phyloP scores from a whole-genome alignment of 73 alveolate genomes.

The Tetrahymena thermophila region DNA sequence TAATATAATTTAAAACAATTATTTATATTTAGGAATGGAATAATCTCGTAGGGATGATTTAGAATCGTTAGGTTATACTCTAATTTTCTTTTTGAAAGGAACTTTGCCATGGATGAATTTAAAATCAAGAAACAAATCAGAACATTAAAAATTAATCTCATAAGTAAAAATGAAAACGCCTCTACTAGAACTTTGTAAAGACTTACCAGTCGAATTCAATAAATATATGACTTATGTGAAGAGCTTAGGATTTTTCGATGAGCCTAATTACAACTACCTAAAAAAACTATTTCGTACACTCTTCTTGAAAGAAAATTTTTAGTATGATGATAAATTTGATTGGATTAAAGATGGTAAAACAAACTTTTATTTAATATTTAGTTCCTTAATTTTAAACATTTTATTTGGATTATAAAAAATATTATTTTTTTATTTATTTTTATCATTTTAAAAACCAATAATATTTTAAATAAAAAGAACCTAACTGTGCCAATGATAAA shows the following conservation, averaged over 20 bases:
- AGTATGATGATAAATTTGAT: neutral
- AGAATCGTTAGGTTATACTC: constrained; percentile 57
- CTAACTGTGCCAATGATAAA: neutral
- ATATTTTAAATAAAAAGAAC: neutral
- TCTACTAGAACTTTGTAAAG: neutral
- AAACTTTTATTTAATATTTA: neutral
- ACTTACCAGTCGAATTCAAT: neutral
- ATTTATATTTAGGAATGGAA: constrained; percentile 49
- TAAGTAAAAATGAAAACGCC: neutral
- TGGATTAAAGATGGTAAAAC: neutral
- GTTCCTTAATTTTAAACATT: neutral
- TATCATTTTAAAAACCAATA: neutral
- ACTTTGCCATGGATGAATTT: constrained; percentile 59
- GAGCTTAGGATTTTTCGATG: neutral
- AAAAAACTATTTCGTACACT: neutral
- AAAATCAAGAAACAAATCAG: neutral
- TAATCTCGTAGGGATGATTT: constrained; percentile 70
- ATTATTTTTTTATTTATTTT: neutral
- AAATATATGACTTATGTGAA: neutral
- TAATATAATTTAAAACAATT: too few species aligned
- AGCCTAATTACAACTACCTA: neutral
- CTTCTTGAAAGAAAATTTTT: neutral
- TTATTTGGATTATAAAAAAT: neutral
- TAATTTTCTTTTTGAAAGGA: constrained; percentile 52
- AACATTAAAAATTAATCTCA: neutral